A percentile compares a stretch with the other conserved stretches of the same genome.
These are phyloP conservation scores for Ophiostoma montium DNA, from an alignment of 2,329 filamentous ascomycete species.

Conservation along the genomic window DNA sequence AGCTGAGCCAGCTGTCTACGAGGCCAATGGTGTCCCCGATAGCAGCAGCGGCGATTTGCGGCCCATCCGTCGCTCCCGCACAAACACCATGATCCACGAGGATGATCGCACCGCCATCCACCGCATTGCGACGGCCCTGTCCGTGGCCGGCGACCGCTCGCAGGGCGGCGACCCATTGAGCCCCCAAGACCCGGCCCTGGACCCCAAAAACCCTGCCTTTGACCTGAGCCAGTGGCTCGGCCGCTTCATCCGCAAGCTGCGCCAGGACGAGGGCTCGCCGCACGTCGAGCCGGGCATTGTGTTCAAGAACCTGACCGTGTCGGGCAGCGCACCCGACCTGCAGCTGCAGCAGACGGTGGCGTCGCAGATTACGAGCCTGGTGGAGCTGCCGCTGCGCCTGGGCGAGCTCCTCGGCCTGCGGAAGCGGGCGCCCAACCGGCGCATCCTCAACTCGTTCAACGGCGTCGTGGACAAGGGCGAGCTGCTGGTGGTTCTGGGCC, in stretches of 20 bases:
- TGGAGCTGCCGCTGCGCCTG: slow-evolving; percentile 29
- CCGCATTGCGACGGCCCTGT: slow-evolving; percentile 29
- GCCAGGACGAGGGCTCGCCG: slow-evolving; percentile 30
- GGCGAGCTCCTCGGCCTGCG: slow-evolving; percentile 35
- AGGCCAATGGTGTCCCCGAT: neutral
- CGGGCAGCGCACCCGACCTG: slow-evolving; percentile 50
- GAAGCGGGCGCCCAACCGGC: slow-evolving; percentile 48
- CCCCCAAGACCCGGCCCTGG: neutral
- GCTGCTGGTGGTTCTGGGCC: slow-evolving; percentile 42
- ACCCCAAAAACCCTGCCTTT: slow-evolving; percentile 24
- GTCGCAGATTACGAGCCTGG: slow-evolving; percentile 41
- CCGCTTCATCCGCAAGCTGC: slow-evolving; percentile 37
- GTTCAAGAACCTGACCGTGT: slow-evolving; percentile 53
- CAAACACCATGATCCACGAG: slow-evolving; percentile 8
- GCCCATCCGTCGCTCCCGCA: slow-evolving; percentile 6
- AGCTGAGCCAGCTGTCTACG: neutral
- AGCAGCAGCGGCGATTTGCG: neutral
- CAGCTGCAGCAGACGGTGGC: slow-evolving; percentile 56
- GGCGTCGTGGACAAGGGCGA: slow-evolving; percentile 40
- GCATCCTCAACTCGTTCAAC: slow-evolving; percentile 49
- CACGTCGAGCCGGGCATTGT: slow-evolving; percentile 50
- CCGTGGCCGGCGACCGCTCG: slow-evolving; percentile 18
- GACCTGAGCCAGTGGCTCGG: slow-evolving; percentile 42
- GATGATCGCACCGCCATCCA: slow-evolving; percentile 7
- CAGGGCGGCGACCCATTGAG: slow-evolving; percentile 27